These are phyloP conservation scores for Vinca minor DNA, from an alignment of 257 asterid species.

Conservation along the genomic window DNA sequence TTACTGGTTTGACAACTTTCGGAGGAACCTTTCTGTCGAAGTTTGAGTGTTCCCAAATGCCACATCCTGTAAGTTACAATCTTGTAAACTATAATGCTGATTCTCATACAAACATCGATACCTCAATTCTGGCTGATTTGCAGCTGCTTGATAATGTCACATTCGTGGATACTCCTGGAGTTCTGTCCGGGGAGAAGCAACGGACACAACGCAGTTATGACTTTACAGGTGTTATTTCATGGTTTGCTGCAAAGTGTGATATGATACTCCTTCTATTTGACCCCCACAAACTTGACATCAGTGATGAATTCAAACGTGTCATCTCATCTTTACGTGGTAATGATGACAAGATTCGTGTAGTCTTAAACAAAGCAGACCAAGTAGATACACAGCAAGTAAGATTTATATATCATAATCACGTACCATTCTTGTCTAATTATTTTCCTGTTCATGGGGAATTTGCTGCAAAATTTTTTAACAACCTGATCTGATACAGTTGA, in stretches of 20 bases:
- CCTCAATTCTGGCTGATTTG: slow-evolving; percentile 14
- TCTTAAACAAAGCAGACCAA: slow-evolving; percentile 92
- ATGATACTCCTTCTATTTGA: slow-evolving; percentile 81
- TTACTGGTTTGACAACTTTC: slow-evolving; percentile 62
- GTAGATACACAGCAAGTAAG: slow-evolving; percentile 90
- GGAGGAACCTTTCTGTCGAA: slow-evolving; percentile 92
- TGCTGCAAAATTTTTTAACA: not conserved
- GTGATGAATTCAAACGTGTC: slow-evolving; percentile 90
- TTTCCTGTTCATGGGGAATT: not conserved
- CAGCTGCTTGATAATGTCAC: slow-evolving; percentile 82
- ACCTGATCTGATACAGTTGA: slow-evolving; percentile 41
- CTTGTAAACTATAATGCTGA: not conserved
- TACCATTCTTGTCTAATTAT: not conserved
- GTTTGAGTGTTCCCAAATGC: slow-evolving; percentile 96
- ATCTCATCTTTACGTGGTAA: slow-evolving; percentile 85
- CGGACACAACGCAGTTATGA: slow-evolving; percentile 89
- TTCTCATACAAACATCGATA: not conserved
- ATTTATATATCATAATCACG: not conserved
- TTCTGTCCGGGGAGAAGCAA: slow-evolving; percentile 94
- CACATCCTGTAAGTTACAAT: slow-evolving; percentile 72
- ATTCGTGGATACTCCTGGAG: slow-evolving; percentile 97
- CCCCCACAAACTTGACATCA: slow-evolving; percentile 94
- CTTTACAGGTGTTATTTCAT: slow-evolving; percentile 92
- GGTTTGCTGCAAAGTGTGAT: slow-evolving; percentile 98
- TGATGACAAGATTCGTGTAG: slow-evolving; percentile 93